These are phyloP conservation scores for Fusarium duplospermum DNA, from an alignment of 2,329 filamentous ascomycete species.

Conservation along the genomic window DNA sequence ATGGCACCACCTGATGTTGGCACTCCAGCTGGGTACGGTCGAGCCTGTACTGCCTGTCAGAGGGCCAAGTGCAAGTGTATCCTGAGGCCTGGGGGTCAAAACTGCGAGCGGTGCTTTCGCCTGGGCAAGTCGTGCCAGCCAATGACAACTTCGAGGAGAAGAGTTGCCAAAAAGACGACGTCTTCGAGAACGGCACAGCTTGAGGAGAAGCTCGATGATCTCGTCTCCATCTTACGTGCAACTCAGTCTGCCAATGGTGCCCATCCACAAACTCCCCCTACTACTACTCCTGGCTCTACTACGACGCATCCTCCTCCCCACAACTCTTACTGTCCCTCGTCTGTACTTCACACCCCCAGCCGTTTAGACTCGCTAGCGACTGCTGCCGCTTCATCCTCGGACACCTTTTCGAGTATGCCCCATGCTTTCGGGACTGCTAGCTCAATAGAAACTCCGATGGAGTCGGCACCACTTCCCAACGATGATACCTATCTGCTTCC, in stretches of 20 bases:
- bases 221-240: constrained; percentile 58
- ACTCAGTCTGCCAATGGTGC: constrained; percentile 39
- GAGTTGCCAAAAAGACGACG: constrained; percentile 49
- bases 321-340: constrained; percentile 21
- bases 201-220: constrained; percentile 62
- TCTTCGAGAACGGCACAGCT: constrained; percentile 57
- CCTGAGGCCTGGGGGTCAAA: constrained; percentile 47
- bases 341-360: constrained; percentile 38
- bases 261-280: constrained; percentile 18
- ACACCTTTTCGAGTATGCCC: constrained; percentile 14
- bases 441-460: constrained; percentile 6
- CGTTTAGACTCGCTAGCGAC: constrained; percentile 52
- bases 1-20: constrained; percentile 43
- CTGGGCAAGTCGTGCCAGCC: constrained; percentile 61
- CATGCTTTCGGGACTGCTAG: constrained; percentile 16
- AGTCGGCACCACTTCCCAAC: constrained; percentile 15
- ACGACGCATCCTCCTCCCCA: constrained; percentile 12
- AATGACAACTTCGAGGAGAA: constrained; percentile 55
- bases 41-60: constrained; percentile 60
- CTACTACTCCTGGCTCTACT: constrained; percentile 7
- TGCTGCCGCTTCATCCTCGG: constrained; percentile 49
- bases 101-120: constrained; percentile 57
- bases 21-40: constrained; percentile 55
- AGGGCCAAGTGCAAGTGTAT: constrained; percentile 63
- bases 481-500: constrained; percentile 36